These are phyloP conservation scores for Entoloma clypeatum DNA, from an alignment of 1,284 basidiomycete genomes.

Conservation along the genomic window DNA sequence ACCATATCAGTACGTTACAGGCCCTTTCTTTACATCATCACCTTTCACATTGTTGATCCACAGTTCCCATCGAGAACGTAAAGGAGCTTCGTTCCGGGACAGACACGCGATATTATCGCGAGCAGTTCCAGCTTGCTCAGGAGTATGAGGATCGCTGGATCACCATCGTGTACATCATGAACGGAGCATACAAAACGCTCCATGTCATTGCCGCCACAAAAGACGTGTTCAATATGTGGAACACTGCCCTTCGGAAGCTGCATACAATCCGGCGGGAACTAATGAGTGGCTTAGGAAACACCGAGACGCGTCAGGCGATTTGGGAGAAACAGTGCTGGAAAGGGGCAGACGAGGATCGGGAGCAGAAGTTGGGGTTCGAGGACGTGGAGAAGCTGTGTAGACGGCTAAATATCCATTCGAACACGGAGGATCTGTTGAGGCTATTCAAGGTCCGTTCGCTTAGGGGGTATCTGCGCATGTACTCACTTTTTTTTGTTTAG, in stretches of 20 bases:
- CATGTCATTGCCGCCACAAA: constrained; percentile 80
- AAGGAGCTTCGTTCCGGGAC: constrained; percentile 84
- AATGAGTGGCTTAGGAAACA: constrained; percentile 63
- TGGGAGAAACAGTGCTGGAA: constrained; percentile 88
- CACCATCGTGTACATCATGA: constrained; percentile 74
- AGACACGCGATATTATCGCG: constrained; percentile 75
- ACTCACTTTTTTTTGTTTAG: constrained; percentile 41
- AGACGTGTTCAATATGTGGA: constrained; percentile 70
- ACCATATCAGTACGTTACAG: constrained; percentile 20
- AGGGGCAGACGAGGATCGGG: constrained; percentile 57
- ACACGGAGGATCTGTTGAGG: constrained; percentile 55
- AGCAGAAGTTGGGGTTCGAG: constrained; percentile 66
- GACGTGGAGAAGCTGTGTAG: constrained; percentile 77
- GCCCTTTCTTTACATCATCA: neutral
- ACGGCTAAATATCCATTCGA: constrained; percentile 70
- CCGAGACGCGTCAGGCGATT: constrained; percentile 63
- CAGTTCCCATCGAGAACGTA: constrained; percentile 88
- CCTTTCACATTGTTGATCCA: neutral
- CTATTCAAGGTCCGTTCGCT: constrained; percentile 69
- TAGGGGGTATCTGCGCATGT: too few relatives aligned
- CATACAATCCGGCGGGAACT: constrained; percentile 61
- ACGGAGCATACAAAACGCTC: constrained; percentile 85
- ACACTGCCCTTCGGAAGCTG: constrained; percentile 55
- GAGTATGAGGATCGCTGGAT: constrained; percentile 70
- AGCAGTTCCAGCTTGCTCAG: constrained; percentile 65